These are phyloP conservation scores for Pichia occidentalis DNA, from an alignment of 805 yeast genomes.

Conservation along the genomic window DNA sequence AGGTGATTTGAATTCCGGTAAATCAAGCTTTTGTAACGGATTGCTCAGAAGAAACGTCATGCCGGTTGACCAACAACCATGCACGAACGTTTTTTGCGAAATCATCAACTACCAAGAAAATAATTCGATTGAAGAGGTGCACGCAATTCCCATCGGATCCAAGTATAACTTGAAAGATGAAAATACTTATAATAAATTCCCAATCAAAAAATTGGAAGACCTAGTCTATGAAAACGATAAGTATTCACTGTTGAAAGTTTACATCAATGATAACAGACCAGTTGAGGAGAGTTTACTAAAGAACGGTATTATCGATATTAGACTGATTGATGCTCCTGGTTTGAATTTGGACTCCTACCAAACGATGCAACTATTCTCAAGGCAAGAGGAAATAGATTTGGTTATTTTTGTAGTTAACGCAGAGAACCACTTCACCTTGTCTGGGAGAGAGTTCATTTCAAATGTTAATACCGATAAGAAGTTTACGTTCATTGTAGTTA, in stretches of 20 bases:
- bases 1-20: slow-evolving; percentile 95
- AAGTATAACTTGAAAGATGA: slow-evolving; percentile 51
- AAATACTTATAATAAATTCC: slow-evolving; percentile 53
- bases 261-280: slow-evolving; percentile 69
- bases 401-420: slow-evolving; percentile 96
- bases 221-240: slow-evolving; percentile 69
- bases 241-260: slow-evolving; percentile 70
- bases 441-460: slow-evolving; percentile 89
- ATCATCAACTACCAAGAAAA: slow-evolving; percentile 80
- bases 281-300: slow-evolving; percentile 63
- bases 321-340: slow-evolving; percentile 96
- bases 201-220: slow-evolving; percentile 51
- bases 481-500: slow-evolving; percentile 88
- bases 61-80: slow-evolving; percentile 97
- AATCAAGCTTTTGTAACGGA: slow-evolving; percentile 92
- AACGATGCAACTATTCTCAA: slow-evolving; percentile 89
- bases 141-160: slow-evolving; percentile 65
- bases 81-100: slow-evolving; percentile 94
- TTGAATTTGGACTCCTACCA: slow-evolving; percentile 87
- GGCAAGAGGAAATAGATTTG: slow-evolving; percentile 95
- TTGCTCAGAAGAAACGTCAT: slow-evolving; percentile 66
- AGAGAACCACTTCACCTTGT: slow-evolving; percentile 89
- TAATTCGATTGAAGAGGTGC: slow-evolving; percentile 77
- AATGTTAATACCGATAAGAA: slow-evolving; percentile 89
- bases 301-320: slow-evolving; percentile 89